Base-by-base conservation (phyloP, 768 basidiomycete genomes). In the Rhodotorula sphaerocarpa region DNA sequence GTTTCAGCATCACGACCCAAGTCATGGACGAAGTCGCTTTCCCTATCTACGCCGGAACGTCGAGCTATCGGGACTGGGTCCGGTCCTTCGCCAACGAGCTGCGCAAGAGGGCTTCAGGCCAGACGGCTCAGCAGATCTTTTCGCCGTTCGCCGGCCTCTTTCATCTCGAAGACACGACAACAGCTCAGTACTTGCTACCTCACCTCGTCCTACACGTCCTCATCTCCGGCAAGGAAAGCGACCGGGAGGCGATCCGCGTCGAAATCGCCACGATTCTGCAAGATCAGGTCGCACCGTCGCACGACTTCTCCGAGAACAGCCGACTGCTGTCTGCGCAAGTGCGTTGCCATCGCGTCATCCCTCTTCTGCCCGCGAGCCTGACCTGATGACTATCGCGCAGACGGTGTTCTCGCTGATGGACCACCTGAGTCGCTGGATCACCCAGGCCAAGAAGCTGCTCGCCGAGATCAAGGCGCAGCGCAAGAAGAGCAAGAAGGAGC, bases 1-100 rank as follows among this genome's bases (percentile, higher is more conserved):
- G 63, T 80, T 81, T 44, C 80, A n/a, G n/a, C n/a, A 16, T 82
- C 42, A 16, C 88, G 83, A 72, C 79, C 55, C 71, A 71, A 48
- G 63, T 42, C 2, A 47, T 66, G 23, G 50, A 74, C 5, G 58
- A 70, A 3, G 77, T 77, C 16, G 69, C 77, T 5, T 82, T 85
- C 66, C 92, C 93, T 4, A 84, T 97, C 59, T 99, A 96, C 75
- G 80, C 82, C 1, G 76, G 76, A 7, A 80, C 84, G 59, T 74
- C 82, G 3, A 93, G 90, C 0, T 99, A 96, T 75, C 84, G 92
- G 45, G 92, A 97, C 75, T 99, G 95, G 95, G 82, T 97, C 39
- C 90, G 93, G 67, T 73, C 82, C 0, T 97, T 92, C 90, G 84
- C 90, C 3, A 79, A 81, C 15, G 80, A 89, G 74, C 81, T 99